Base-by-base conservation (phyloP, 805 yeast species). In the Cyberlindnera sargentensis region DNA sequence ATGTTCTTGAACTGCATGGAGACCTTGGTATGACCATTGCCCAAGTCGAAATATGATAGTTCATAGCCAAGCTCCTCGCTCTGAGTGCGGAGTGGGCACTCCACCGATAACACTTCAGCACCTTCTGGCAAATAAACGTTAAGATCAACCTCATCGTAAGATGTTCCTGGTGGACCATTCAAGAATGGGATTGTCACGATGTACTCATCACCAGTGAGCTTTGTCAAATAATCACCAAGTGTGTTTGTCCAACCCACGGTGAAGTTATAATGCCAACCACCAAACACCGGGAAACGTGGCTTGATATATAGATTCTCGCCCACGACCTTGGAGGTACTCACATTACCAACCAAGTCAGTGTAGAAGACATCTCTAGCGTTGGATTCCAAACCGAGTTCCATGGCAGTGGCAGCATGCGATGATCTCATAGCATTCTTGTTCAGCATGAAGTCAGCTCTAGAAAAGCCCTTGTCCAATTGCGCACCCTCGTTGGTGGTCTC, bases 241-340 rank as follows among this genome's bases (percentile, higher is more conserved):
- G 71, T 66, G 50, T 78, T 75, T 40, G 82, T 77, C 96, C 96
- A 93, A n/a, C 98, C 98, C 53, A 91, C 64, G 24, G 98, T 93
- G 71, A 87, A 93, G 66, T 91, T 88, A 66, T 88, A 91, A 56
- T 81, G 75, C 99, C 99, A 93, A 36, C 90, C 95, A 39, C 99
- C 99, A 64, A 87, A 85, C 6, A 93, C 62, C n/a, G 99, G 99
- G 70, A 71, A 93, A 62, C 99, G 76, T 44, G 98, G 98, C 57
- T 75, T 77, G 50, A 93, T 62, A 31, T 81, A 67, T 39, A 87
- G 65, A 47, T 52, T 60, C 41, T 63, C 59, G 4, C 52, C 51
- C 11, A 58, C 42, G 4, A 65, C 58, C 48, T 69, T 68, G 40
- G 84, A 82, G 3, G 97, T 85, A 6, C 96, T 82, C 10, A 91